Conservation (phyloP, 2,329 filamentous ascomycete genomes). For the Cercospora sp. region DNA sequence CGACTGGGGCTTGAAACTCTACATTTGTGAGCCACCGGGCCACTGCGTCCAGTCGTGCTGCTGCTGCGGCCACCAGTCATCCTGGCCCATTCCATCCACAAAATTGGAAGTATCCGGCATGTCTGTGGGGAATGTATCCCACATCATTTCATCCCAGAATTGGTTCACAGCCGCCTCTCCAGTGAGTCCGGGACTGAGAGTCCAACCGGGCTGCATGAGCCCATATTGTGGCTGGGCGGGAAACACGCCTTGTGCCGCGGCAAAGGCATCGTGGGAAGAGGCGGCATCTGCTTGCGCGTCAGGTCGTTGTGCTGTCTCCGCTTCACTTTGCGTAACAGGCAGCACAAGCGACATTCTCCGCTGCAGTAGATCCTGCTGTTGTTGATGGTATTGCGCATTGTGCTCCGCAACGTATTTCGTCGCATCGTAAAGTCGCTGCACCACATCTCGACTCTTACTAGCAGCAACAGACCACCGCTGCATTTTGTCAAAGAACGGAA, state of each 20-base stretch:
- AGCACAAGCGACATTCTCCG: slow-evolving; percentile 10
- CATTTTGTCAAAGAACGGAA: slow-evolving; percentile 47
- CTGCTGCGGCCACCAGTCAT: slow-evolving; percentile 23
- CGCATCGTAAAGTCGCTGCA: slow-evolving; percentile 46
- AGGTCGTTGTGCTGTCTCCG: not conserved
- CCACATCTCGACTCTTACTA: slow-evolving; percentile 45
- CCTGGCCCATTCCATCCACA: slow-evolving; percentile 12
- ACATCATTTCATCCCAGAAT: slow-evolving; percentile 33
- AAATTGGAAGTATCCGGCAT: slow-evolving; percentile 19
- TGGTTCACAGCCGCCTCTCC: slow-evolving; percentile 21
- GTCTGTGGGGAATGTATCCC: slow-evolving; percentile 25
- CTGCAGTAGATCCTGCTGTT: slow-evolving; percentile 24
- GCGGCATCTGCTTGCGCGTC: not conserved
- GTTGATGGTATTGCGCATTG: slow-evolving; percentile 30
- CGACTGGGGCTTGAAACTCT: not conserved
- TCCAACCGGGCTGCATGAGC: slow-evolving; percentile 9
- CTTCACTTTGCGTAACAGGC: not conserved
- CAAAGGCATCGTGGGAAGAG: not conserved
- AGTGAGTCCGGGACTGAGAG: slow-evolving; percentile 13
- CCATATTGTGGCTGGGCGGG: slow-evolving; percentile 2
- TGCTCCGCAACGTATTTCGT: slow-evolving; percentile 33
- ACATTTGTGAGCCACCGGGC: slow-evolving; percentile 7
- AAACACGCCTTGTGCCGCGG: not conserved
- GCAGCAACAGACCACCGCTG: slow-evolving; percentile 48
- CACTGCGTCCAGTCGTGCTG: slow-evolving; percentile 24